Percentiles rank a stretch among this genome's conserved stretches.
These are phyloP conservation scores for Pyrenophora graminea DNA, from an alignment of 2,329 filamentous ascomycete species.

Conservation along the genomic window DNA sequence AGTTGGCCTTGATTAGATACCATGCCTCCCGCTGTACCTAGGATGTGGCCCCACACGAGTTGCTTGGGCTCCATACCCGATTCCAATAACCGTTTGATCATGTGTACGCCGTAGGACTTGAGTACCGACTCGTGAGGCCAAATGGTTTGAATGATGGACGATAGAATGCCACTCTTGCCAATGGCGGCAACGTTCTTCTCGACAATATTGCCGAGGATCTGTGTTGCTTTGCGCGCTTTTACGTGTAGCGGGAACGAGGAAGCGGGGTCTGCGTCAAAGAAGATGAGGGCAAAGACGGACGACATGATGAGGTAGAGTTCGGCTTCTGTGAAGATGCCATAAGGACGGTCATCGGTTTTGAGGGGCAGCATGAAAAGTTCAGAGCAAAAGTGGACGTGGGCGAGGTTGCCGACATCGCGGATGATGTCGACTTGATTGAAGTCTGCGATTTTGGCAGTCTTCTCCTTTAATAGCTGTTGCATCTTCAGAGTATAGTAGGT, in stretches of 20 bases:
- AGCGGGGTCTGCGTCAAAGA: slow-evolving; percentile 59
- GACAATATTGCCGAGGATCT: slow-evolving; percentile 56
- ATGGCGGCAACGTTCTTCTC: slow-evolving; percentile 56
- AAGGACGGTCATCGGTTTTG: slow-evolving; percentile 57
- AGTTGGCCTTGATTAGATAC: slow-evolving; percentile 63
- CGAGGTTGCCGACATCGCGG: slow-evolving; percentile 60
- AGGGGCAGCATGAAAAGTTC: slow-evolving; percentile 61
- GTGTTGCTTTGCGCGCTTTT: slow-evolving; percentile 53
- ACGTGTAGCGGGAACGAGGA: slow-evolving; percentile 58
- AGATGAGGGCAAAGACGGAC: slow-evolving; percentile 58
- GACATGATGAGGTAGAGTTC: slow-evolving; percentile 60
- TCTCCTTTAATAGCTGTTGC: slow-evolving; percentile 64
- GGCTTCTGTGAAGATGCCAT: slow-evolving; percentile 58
- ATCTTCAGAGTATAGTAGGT: slow-evolving; percentile 69
- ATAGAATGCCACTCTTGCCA: slow-evolving; percentile 48
- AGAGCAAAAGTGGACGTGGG: slow-evolving; percentile 59
- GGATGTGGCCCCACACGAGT: slow-evolving; percentile 61
- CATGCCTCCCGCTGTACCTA: slow-evolving; percentile 60
- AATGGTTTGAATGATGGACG: slow-evolving; percentile 48
- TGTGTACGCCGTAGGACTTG: slow-evolving; percentile 59
- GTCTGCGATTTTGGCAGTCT: slow-evolving; percentile 66
- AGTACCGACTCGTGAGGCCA: slow-evolving; percentile 49
- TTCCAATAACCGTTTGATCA: slow-evolving; percentile 59
- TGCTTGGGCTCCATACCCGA: slow-evolving; percentile 53
- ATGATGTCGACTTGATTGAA: slow-evolving; percentile 72